These are phyloP conservation scores for Centaurea solstitialis DNA, from an alignment of 129 eudicot genomes.

Conservation along the genomic window DNA sequence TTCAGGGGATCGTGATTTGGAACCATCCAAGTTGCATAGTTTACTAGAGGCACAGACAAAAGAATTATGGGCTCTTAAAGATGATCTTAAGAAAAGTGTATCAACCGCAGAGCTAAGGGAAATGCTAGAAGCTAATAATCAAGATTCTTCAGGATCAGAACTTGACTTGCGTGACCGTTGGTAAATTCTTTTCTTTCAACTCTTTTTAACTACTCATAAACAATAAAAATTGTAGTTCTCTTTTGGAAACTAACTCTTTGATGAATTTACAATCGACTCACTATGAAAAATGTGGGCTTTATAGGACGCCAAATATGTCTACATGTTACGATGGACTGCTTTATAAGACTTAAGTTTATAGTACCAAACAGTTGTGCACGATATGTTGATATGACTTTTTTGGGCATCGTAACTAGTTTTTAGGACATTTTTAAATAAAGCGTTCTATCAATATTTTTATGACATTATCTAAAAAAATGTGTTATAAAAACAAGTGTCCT, in stretches of 20 bases:
- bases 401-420: background rate
- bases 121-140: constrained; percentile 82
- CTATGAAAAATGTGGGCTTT: background rate
- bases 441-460: no score
- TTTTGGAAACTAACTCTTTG: background rate
- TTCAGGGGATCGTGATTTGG: constrained; percentile 23
- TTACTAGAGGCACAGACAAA: constrained; percentile 78
- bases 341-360: background rate
- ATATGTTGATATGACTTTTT: background rate
- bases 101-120: constrained; percentile 60
- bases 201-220: background rate
- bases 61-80: constrained; percentile 86
- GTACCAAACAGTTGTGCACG: background rate
- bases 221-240: background rate
- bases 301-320: background rate
- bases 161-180: constrained; percentile 86
- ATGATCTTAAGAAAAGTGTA: constrained; percentile 74
- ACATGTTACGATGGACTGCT: background rate
- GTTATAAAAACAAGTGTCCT: background rate
- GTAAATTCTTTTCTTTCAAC: constrained; percentile 37
- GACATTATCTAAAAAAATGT: background rate
- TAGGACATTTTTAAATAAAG: background rate
- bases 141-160: constrained; percentile 78
- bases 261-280: background rate
- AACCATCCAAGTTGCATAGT: constrained; percentile 43